Evolutionary conservation across 1,139 yeast species (phyloP).

Genomic region (Spathaspora sp.): DNA sequence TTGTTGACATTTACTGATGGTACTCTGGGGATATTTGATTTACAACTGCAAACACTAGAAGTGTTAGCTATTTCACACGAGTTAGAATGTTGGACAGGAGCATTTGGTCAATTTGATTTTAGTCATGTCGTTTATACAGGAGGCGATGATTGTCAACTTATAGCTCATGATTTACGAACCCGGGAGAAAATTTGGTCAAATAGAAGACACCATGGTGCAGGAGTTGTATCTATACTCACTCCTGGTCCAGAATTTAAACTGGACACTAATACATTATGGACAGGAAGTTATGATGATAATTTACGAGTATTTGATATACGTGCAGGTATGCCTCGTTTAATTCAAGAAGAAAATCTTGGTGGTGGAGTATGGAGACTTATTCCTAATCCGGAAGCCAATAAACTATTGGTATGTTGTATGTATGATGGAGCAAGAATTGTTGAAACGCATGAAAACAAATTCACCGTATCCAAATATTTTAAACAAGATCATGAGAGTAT

Average conservation of each 20-base stretch:
- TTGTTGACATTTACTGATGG: slow-evolving; percentile 66
- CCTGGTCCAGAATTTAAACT: slow-evolving; percentile 29
- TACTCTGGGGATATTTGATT: slow-evolving; percentile 33
- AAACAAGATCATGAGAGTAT: slow-evolving; percentile 82
- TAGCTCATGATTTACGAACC: slow-evolving; percentile 72
- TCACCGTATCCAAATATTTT: slow-evolving; percentile 48
- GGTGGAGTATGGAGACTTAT: slow-evolving; percentile 96
- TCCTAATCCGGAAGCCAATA: slow-evolving; percentile 55
- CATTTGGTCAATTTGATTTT: slow-evolving; percentile 63
- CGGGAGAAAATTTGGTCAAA: slow-evolving; percentile 50
- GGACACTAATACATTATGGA: slow-evolving; percentile 62
- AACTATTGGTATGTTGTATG: slow-evolving; percentile 85
- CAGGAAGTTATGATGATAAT: slow-evolving; percentile 91
- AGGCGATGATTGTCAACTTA: slow-evolving; percentile 81
- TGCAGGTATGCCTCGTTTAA: slow-evolving; percentile 46
- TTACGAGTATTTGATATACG: slow-evolving; percentile 71
- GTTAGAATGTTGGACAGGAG: slow-evolving; percentile 89
- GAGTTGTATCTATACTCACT: slow-evolving; percentile 76
- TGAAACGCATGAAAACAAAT: slow-evolving; percentile 28
- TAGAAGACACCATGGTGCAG: slow-evolving; percentile 73
- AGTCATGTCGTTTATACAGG: slow-evolving; percentile 73
- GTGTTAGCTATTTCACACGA: slow-evolving; percentile 42
- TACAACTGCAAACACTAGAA: slow-evolving; percentile 11
- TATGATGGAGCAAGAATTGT: slow-evolving; percentile 87
- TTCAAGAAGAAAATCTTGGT: slow-evolving; percentile 54